These are phyloP conservation scores for Mycena kentingensis DNA, from an alignment of 768 basidiomycete species.

Conservation along the genomic window DNA sequence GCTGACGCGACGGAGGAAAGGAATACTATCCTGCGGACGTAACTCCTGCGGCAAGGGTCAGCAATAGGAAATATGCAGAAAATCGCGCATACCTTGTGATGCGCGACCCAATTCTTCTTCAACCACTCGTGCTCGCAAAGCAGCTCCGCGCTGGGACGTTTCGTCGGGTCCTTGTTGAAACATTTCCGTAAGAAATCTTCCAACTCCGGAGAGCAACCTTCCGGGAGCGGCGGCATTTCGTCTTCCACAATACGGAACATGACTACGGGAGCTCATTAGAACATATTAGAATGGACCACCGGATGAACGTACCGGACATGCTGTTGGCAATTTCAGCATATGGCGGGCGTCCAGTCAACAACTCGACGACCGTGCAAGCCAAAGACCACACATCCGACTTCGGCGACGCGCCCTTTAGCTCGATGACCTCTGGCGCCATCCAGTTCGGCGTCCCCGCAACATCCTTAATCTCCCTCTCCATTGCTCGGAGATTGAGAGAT, in stretches of 20 bases:
- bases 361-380: slow-evolving; percentile 91
- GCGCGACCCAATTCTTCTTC: slow-evolving; percentile 73
- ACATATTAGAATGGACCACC: slow-evolving; percentile 12
- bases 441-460: slow-evolving; percentile 96
- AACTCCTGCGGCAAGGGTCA: slow-evolving; percentile 54
- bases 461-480: slow-evolving; percentile 82
- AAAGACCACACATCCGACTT: slow-evolving; percentile 97
- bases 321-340: slow-evolving; percentile 87
- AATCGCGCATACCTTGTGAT: slow-evolving; percentile 61
- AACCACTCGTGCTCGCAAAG: slow-evolving; percentile 94
- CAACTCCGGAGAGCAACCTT: slow-evolving; percentile 73
- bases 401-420: slow-evolving; percentile 89
- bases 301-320: slow-evolving; percentile 71
- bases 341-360: slow-evolving; percentile 89
- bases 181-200: slow-evolving; percentile 82
- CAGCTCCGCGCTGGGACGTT: slow-evolving; percentile 80
- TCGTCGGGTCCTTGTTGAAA: slow-evolving; percentile 84
- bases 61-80: neutral
- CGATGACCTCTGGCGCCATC: slow-evolving; percentile 99
- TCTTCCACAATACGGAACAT: slow-evolving; percentile 99
- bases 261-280: slow-evolving; percentile 47
- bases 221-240: slow-evolving; percentile 82
- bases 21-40: slow-evolving; percentile 91
- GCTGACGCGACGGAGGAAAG: slow-evolving; percentile 91
- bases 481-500: slow-evolving; percentile 89